Conservation (phyloP, 257 asterid species). For the Agastache rugosa region DNA sequence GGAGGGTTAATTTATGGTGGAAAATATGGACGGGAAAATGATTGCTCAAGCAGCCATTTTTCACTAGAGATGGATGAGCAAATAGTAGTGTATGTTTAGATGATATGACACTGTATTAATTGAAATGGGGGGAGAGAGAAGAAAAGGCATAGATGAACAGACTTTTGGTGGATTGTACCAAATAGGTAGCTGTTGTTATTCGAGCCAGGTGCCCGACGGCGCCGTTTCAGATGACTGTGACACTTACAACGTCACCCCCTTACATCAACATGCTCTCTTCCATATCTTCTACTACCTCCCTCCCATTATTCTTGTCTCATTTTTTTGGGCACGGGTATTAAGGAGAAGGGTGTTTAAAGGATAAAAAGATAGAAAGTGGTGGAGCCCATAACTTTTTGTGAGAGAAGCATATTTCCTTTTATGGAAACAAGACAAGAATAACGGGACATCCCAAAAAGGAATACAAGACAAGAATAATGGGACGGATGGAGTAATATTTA, state of each 20-base stretch:
- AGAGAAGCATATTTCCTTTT: no score
- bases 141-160: not conserved
- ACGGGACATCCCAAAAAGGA: no score
- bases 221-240: slow-evolving; percentile 59
- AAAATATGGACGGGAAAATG: slow-evolving; percentile 24
- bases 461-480: no score
- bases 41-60: slow-evolving; percentile 48
- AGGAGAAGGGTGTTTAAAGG: no score
- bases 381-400: no score
- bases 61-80: not conserved
- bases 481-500: no score
- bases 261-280: not conserved
- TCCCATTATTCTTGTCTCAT: no score
- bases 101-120: slow-evolving; percentile 40
- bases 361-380: no score
- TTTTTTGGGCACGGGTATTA: no score
- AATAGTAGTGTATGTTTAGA: not conserved
- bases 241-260: slow-evolving; percentile 45
- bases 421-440: no score
- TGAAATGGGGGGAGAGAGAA: not conserved
- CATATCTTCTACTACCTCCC: no score
- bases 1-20: slow-evolving; percentile 29
- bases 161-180: slow-evolving; percentile 31
- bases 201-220: slow-evolving; percentile 49
- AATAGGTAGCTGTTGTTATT: slow-evolving; percentile 31